Base-by-base conservation (phyloP, 140 eudicot genomes). In the Stevia rebaudiana region DNA sequence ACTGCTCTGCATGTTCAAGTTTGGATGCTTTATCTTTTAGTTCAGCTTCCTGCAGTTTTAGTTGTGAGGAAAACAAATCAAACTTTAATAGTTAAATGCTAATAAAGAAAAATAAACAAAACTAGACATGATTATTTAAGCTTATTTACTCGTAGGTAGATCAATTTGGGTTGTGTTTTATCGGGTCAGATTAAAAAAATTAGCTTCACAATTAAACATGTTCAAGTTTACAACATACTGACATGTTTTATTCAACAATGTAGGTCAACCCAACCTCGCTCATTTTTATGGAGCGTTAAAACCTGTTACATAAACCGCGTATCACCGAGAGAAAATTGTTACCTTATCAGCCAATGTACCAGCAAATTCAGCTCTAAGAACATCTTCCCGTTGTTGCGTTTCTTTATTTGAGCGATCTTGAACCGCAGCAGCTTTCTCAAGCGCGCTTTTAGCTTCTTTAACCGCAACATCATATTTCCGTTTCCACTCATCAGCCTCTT, bases 401-500 rank as follows among this genome's bases (percentile, higher is more conserved):
- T 76, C 81, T 72, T 81, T 79, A 57, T 65, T 88, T 18, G 94
- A 52, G 19, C 97, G 84, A 9, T 94, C 99, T 59, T 88, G 97
- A 31, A 86, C 82, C 55, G 68, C 78, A 68, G 99, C 97, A 35
- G 97, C 99, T 66, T 94, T 94, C 79, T 88, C 90, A 25, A 94
- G 85, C 8, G 99, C 99, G 66, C 63, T 75, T 60, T 88, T 94
- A 0, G 94, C 86, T 83, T 94, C 95, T 53, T 82, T 82, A 22
- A 82, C 95, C 43, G 99, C 99, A 69, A 88, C 62, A 47, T 89
- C 94, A 47, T 83, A 94, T 70, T 88, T 94, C 1, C 99, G 81
- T 73, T 88, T 88, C 99, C 99, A 94, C 79, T 94, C 99, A 64
- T 67, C 81, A 0, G 99, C 95, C 78, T 94, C 99, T 68, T 81